Percentiles rank a stretch among this genome's conserved stretches.
These are phyloP conservation scores for Ophiostoma ulmi DNA, from an alignment of 2,329 filamentous ascomycete species.

Conservation along the genomic window DNA sequence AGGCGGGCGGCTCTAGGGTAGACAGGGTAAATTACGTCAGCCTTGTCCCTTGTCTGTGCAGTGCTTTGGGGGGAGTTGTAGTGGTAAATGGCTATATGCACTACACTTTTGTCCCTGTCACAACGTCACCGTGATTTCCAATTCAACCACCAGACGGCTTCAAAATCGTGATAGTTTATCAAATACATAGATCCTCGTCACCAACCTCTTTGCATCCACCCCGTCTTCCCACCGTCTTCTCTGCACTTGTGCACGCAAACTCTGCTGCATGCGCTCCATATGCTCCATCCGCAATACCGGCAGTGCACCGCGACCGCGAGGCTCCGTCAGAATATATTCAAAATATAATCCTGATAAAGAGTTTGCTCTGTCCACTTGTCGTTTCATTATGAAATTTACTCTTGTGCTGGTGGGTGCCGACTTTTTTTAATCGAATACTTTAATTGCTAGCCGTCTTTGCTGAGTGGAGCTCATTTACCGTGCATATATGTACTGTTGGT, in stretches of 20 bases:
- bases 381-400: too few species aligned
- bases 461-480: slow-evolving; percentile 4
- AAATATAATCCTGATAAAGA: slow-evolving; percentile 12
- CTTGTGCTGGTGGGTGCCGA: background rate
- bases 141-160: too few species aligned
- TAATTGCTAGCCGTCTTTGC: background rate
- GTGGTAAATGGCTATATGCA: background rate
- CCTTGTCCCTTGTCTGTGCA: background rate
- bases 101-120: background rate
- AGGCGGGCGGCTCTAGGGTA: slow-evolving; percentile 2
- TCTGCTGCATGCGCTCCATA: background rate
- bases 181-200: background rate
- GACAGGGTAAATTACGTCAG: slow-evolving; percentile 13
- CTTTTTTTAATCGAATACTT: background rate
- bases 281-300: background rate
- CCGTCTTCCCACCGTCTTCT: background rate
- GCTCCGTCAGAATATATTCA: slow-evolving; percentile 13
- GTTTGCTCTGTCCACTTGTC: background rate
- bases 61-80: background rate
- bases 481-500: background rate
- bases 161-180: too few species aligned
- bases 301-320: background rate
- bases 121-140: too few species aligned
- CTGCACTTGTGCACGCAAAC: background rate
- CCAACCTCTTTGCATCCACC: background rate